Evolutionary conservation across 805 yeast species (phyloP).

Genomic region (Saccharomycopsis vini): DNA sequence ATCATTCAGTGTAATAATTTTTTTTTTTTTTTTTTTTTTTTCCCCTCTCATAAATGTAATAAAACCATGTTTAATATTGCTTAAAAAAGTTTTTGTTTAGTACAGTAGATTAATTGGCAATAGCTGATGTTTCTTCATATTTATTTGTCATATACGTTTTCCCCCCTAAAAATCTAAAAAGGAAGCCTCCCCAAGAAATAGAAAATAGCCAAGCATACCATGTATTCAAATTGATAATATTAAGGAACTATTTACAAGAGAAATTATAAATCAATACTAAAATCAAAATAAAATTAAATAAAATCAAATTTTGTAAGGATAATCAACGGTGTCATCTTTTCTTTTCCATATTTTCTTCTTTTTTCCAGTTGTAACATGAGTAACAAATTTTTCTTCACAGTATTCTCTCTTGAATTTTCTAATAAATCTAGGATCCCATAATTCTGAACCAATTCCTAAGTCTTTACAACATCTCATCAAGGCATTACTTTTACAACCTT

Average conservation of each 20-base stretch:
- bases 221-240: no score
- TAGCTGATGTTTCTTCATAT: no score
- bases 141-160: no score
- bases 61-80: no score
- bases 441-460: conserved; percentile 89
- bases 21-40: no score
- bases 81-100: no score
- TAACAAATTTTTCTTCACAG: conserved; percentile 81
- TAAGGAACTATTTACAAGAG: background rate
- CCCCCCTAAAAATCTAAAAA: background rate
- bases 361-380: conserved; percentile 70
- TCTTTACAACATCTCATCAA: conserved; percentile 97
- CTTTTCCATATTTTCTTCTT: conserved; percentile 92
- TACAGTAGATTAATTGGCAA: no score
- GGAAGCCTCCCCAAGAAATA: no score
- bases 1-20: background rate
- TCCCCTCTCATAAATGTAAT: no score
- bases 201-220: no score
- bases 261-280: no score
- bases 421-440: conserved; percentile 95
- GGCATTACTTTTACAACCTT: conserved; percentile 95
- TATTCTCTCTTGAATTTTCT: conserved; percentile 50
- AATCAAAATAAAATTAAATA: no score
- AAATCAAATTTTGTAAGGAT: conserved; percentile 54
- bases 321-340: conserved; percentile 71